phyloP scores from a whole-genome alignment of 495 filamentous ascomycete species.

The Podospora fimiseda region DNA sequence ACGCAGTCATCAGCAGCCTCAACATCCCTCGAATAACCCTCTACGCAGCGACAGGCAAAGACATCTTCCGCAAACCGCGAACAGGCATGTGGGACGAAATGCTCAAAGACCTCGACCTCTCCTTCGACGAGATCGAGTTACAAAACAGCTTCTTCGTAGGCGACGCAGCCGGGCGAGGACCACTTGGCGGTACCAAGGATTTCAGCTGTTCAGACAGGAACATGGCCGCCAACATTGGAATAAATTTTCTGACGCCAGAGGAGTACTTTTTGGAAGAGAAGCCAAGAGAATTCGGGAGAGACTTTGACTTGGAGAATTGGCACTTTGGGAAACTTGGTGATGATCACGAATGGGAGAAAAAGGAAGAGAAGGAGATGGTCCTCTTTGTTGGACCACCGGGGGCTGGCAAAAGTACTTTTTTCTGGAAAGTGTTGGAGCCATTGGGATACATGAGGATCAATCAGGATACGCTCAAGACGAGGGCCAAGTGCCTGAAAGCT shows the following conservation, averaged over 20 bases:
- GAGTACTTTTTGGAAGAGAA: conserved; percentile 74
- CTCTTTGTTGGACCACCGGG: conserved; percentile 84
- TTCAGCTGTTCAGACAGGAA: conserved; percentile 78
- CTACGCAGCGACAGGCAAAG: conserved; percentile 77
- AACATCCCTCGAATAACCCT: conserved; percentile 65
- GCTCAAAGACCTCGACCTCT: conserved; percentile 63
- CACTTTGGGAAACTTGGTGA: no score
- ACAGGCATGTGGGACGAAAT: conserved; percentile 86
- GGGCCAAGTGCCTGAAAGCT: conserved; percentile 75
- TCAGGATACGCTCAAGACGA: conserved; percentile 77
- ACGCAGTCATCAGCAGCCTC: conserved; percentile 60
- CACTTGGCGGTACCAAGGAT: conserved; percentile 36
- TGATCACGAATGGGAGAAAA: conserved; percentile 50
- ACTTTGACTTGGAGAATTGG: conserved; percentile 53
- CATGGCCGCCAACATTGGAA: conserved; percentile 74
- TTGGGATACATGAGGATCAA: conserved; percentile 81
- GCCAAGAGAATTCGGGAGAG: conserved; percentile 53
- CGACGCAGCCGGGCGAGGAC: conserved; percentile 62
- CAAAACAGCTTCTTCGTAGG: conserved; percentile 76
- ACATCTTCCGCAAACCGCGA: conserved; percentile 80
- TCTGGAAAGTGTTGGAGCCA: conserved; percentile 69
- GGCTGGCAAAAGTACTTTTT: conserved; percentile 87
- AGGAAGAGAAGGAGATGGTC: conserved; percentile 64
- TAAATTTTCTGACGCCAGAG: conserved; percentile 79
- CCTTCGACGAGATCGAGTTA: conserved; percentile 57